phyloP scores from a whole-genome alignment of 2,329 filamentous ascomycete species.

The Monosporascus sp. region DNA sequence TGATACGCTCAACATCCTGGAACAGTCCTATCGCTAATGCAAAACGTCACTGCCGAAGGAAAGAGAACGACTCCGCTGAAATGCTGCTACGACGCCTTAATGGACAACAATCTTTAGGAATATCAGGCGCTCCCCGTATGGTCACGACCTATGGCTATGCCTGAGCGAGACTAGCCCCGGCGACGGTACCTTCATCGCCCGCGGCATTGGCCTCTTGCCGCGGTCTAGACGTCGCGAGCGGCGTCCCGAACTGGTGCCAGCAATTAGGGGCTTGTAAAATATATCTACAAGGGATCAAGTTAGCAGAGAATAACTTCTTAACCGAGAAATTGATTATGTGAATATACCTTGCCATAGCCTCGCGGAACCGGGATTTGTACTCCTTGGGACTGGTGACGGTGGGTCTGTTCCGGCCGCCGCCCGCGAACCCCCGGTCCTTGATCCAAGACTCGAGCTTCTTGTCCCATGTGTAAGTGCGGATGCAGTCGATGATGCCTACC shows the following conservation, averaged over 20 bases:
- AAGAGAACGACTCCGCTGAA: too few relatives aligned
- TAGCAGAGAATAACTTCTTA: not conserved
- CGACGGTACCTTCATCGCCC: conserved; percentile 14
- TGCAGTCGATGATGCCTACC: conserved; percentile 97
- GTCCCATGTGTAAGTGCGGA: conserved; percentile 98
- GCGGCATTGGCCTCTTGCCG: conserved; percentile 14
- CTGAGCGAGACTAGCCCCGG: not conserved
- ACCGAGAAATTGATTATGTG: not conserved
- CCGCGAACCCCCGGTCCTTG: conserved; percentile 85
- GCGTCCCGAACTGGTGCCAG: conserved; percentile 62
- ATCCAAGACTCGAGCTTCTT: conserved; percentile 99
- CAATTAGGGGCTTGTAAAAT: conserved; percentile 70
- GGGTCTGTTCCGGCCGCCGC: conserved; percentile 72
- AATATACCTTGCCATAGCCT: conserved; percentile 83
- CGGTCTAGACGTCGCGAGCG: conserved; percentile 16
- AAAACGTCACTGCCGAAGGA: too few relatives aligned
- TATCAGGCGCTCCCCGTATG: too few relatives aligned
- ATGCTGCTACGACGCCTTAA: too few relatives aligned
- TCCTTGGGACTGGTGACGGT: conserved; percentile 97
- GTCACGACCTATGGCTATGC: not conserved
- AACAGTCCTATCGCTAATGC: too few relatives aligned
- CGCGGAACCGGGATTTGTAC: conserved; percentile 91
- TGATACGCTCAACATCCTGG: too few relatives aligned
- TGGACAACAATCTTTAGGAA: not conserved
- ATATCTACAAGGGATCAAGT: conserved; percentile 40